Percentiles rank a stretch among this genome's conserved stretches.
These are phyloP conservation scores for Xylaria sp. DNA, from an alignment of 2,329 filamentous ascomycete species.

Conservation along the genomic window DNA sequence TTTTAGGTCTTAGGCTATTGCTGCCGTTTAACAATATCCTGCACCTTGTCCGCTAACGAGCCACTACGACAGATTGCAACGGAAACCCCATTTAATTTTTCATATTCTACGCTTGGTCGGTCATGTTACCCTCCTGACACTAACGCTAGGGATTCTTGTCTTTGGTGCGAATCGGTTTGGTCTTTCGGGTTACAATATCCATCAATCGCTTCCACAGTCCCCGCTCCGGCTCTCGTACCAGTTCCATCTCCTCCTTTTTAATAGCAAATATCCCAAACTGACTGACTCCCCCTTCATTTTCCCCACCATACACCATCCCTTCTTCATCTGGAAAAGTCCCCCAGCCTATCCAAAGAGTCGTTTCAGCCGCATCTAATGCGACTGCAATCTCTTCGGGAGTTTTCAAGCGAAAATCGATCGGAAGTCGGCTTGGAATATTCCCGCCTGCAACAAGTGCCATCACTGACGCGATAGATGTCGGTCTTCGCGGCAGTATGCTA, in stretches of 20 bases:
- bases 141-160: no score
- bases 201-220: no score
- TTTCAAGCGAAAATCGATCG: not conserved
- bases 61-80: no score
- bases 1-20: no score
- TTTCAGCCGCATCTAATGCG: not conserved
- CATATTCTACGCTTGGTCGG: no score
- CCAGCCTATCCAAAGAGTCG: conserved; percentile 23
- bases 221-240: no score
- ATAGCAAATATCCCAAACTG: conserved; percentile 11
- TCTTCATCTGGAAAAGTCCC: conserved; percentile 12
- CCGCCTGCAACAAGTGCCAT: conserved; percentile 26
- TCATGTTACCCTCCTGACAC: no score
- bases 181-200: no score
- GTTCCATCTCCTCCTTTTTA: not conserved
- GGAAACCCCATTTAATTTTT: no score
- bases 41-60: no score
- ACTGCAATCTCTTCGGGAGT: not conserved
- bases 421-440: conserved; percentile 14
- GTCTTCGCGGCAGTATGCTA: conserved; percentile 20
- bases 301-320: not conserved
- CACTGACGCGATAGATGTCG: conserved; percentile 22
- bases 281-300: conserved; percentile 9
- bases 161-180: no score
- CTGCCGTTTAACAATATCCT: no score